A percentile compares a stretch with the other conserved stretches of the same genome.
These are phyloP conservation scores for Candida qinlingensis DNA, from an alignment of 805 yeast genomes.

Conservation along the genomic window DNA sequence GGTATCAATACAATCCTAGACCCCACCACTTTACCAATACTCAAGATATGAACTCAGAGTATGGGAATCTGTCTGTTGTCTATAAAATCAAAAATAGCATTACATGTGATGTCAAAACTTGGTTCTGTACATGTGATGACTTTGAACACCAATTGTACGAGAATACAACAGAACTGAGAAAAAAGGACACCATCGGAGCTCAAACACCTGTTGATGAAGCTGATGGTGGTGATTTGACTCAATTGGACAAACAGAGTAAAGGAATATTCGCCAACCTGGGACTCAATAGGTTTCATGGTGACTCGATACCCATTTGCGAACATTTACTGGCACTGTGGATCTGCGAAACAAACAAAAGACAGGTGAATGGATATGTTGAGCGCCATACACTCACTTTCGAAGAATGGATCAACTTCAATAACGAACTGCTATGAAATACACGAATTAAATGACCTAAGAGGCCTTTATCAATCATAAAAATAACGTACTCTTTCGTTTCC, in stretches of 20 bases:
- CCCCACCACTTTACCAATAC: no score
- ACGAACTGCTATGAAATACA: background rate
- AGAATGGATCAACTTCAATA: conserved; percentile 1
- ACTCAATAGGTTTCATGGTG: no score
- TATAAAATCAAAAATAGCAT: background rate
- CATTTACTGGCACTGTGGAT: conserved; percentile 3
- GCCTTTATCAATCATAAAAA: no score
- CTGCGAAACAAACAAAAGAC: background rate
- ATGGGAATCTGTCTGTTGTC: background rate
- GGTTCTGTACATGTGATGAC: conserved; percentile 18
- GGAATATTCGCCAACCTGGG: no score
- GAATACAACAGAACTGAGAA: background rate
- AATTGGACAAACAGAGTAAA: no score
- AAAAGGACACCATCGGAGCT: background rate
- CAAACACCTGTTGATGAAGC: background rate
- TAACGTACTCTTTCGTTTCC: no score
- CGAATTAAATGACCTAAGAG: no score
- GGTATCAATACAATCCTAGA: background rate
- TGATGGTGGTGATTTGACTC: background rate
- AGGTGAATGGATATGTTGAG: background rate
- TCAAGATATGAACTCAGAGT: background rate
- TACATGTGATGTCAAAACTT: conserved; percentile 10
- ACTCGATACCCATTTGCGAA: background rate
- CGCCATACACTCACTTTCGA: background rate
- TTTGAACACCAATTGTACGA: background rate